phyloP scores from a whole-genome alignment of 2,329 filamentous ascomycete species.

The Neopestalotiopsis clavispora region DNA sequence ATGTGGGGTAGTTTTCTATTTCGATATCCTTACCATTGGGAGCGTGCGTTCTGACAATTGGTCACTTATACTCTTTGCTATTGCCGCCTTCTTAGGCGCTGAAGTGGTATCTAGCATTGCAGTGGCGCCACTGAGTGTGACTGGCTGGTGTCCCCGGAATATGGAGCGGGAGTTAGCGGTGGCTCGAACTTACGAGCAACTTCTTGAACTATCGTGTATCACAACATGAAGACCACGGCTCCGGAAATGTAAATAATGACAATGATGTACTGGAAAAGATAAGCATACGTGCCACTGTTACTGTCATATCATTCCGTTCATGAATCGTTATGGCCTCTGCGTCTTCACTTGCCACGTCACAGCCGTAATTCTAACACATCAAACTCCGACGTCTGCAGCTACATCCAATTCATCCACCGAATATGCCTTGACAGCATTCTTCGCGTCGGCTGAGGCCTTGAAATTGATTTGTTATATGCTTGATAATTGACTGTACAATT shows the following conservation, averaged over 20 bases:
- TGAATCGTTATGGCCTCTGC: not conserved
- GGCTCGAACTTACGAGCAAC: not conserved
- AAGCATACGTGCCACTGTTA: not conserved
- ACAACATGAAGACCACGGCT: not conserved
- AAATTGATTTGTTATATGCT: slow-evolving; percentile 45
- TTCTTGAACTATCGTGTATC: not conserved
- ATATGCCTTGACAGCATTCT: slow-evolving; percentile 46
- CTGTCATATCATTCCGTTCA: not conserved
- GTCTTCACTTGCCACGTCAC: slow-evolving; percentile 40
- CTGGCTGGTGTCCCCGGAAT: not conserved
- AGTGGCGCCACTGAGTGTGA: not conserved
- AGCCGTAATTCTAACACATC: slow-evolving; percentile 33
- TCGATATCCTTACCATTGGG: slow-evolving; percentile 11
- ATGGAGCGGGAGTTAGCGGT: not conserved
- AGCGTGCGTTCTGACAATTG: slow-evolving; percentile 10
- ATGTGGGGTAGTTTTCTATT: slow-evolving; percentile 9
- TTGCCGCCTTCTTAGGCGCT: slow-evolving; percentile 1
- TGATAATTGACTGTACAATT: slow-evolving; percentile 47
- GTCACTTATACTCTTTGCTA: slow-evolving; percentile 8
- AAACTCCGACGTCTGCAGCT: slow-evolving; percentile 50
- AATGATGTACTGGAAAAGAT: not conserved
- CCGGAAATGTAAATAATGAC: not conserved
- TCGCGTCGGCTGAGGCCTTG: slow-evolving; percentile 41
- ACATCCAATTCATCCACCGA: slow-evolving; percentile 33
- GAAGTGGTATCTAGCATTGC: not conserved